phyloP scores from a whole-genome alignment of 345 rosid species.

The Noccaea bulbosa region DNA sequence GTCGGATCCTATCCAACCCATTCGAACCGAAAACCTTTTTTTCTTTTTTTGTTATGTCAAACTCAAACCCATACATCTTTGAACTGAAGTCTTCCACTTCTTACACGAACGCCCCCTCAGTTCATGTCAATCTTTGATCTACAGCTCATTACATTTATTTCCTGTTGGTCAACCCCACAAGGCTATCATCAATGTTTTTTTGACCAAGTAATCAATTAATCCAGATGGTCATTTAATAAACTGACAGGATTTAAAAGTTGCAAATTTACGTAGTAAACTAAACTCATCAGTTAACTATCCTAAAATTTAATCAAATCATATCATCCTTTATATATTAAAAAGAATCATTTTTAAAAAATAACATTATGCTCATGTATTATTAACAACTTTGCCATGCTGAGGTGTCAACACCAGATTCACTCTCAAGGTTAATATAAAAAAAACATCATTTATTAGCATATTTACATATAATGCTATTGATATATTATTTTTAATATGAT shows the following conservation, averaged over 20 bases:
- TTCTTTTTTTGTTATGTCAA: background rate
- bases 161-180: background rate
- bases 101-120: constrained; percentile 8
- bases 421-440: too few species aligned
- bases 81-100: background rate
- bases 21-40: background rate
- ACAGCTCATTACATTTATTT: constrained; percentile 3
- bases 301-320: too few species aligned
- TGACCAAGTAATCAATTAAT: constrained; percentile 16
- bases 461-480: too few species aligned
- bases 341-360: too few species aligned
- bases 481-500: too few species aligned
- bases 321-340: too few species aligned
- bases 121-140: background rate
- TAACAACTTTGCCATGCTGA: too few species aligned
- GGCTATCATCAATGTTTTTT: background rate
- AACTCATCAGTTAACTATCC: background rate
- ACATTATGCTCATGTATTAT: too few species aligned
- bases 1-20: constrained; percentile 36
- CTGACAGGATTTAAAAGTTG: background rate
- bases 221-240: constrained; percentile 3
- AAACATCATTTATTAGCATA: too few species aligned
- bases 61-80: constrained; percentile 18
- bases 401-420: too few species aligned
- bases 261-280: background rate